A percentile compares a stretch with the other conserved stretches of the same genome.
These are phyloP conservation scores for Ustilago lituana DNA, from an alignment of 1,284 basidiomycete species.

Conservation along the genomic window DNA sequence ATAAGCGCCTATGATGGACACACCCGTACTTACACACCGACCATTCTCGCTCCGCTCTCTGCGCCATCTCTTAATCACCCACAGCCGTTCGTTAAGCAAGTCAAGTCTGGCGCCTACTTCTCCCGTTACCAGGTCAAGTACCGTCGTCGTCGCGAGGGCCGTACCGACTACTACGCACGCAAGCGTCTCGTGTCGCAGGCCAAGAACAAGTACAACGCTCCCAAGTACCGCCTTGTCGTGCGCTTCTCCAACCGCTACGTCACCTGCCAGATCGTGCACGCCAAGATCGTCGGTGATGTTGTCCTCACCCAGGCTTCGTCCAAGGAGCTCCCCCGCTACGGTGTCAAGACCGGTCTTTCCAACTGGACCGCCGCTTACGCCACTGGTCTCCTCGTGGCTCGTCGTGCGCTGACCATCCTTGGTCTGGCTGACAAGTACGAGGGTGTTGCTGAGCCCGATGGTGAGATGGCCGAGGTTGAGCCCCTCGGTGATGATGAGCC, in stretches of 20 bases:
- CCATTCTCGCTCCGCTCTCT: not conserved
- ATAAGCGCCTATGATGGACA: not conserved
- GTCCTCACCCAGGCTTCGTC: slow-evolving; percentile 78
- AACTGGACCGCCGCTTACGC: slow-evolving; percentile 99
- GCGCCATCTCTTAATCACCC: not conserved
- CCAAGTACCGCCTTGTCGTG: slow-evolving; percentile 98
- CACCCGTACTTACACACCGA: slow-evolving; percentile 13
- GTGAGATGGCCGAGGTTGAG: slow-evolving; percentile 84
- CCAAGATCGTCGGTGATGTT: slow-evolving; percentile 96
- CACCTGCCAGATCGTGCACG: slow-evolving; percentile 82
- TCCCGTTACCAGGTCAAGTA: slow-evolving; percentile 78
- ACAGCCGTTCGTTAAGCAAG: slow-evolving; percentile 71
- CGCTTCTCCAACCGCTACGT: slow-evolving; percentile 74
- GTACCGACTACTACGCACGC: slow-evolving; percentile 99
- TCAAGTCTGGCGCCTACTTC: slow-evolving; percentile 83
- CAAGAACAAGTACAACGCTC: slow-evolving; percentile 99
- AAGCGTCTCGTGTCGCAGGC: slow-evolving; percentile 96
- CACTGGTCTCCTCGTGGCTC: slow-evolving; percentile 93
- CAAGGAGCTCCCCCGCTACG: slow-evolving; percentile 91
- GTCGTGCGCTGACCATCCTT: slow-evolving; percentile 93
- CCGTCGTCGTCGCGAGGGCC: slow-evolving; percentile 85
- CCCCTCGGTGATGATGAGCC: slow-evolving; percentile 90
- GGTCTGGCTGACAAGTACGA: slow-evolving; percentile 98
- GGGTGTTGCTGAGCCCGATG: slow-evolving; percentile 92
- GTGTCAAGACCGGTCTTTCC: slow-evolving; percentile 96